Evolutionary conservation across 768 basidiomycete species (phyloP).

Genomic region (Lepiota brunneoincarnata): DNA sequence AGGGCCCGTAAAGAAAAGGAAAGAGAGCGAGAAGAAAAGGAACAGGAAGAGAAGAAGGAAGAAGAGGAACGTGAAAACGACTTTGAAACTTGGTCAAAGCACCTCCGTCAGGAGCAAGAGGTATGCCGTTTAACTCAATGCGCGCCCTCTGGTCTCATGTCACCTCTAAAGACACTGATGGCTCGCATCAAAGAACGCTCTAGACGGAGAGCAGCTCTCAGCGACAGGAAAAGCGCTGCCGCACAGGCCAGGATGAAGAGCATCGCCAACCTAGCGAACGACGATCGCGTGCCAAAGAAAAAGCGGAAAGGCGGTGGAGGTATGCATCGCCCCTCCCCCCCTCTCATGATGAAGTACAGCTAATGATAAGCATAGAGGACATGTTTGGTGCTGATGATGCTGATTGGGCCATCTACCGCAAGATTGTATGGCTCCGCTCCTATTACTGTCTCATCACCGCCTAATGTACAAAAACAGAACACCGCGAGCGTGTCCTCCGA

Average conservation of each 20-base stretch:
- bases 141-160: slow-evolving; percentile 1
- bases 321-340: slow-evolving; percentile 26
- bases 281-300: slow-evolving; percentile 80
- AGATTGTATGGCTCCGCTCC: slow-evolving; percentile 62
- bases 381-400: slow-evolving; percentile 92
- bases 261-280: slow-evolving; percentile 88
- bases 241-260: slow-evolving; percentile 93
- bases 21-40: slow-evolving; percentile 73
- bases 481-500: slow-evolving; percentile 71
- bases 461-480: slow-evolving; percentile 42
- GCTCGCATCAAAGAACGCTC: slow-evolving; percentile 81
- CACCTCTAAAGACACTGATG: slow-evolving; percentile 61
- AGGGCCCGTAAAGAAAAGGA: slow-evolving; percentile 86
- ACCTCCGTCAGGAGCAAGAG: slow-evolving; percentile 78
- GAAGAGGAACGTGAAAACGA: slow-evolving; percentile 75
- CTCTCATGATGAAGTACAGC: neutral
- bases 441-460: neutral
- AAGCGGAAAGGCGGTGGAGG: slow-evolving; percentile 82
- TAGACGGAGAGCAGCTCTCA: slow-evolving; percentile 75
- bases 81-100: slow-evolving; percentile 68
- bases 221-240: slow-evolving; percentile 91
- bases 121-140: slow-evolving; percentile 31
- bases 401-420: slow-evolving; percentile 97
- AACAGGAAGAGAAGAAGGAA: slow-evolving; percentile 68
- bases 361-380: slow-evolving; percentile 59